phyloP scores from a whole-genome alignment of 352 stramenopile genomes.

The Phytopythium kandeliae region DNA sequence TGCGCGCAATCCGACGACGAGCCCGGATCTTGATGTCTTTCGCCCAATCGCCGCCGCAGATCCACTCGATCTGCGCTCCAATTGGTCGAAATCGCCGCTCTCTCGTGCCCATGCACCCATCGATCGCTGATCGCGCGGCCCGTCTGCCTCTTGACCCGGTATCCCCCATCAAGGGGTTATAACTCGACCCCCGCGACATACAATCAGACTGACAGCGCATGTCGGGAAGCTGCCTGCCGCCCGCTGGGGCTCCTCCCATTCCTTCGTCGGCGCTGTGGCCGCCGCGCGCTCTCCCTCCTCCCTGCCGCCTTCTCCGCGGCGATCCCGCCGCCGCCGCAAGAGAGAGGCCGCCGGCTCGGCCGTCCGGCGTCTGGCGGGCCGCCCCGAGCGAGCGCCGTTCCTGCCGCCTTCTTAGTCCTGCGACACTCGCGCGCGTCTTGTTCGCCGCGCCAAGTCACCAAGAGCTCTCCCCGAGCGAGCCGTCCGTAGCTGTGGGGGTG shows the following conservation, averaged over 20 bases:
- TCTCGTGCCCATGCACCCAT: too few species aligned
- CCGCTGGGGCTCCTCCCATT: background rate
- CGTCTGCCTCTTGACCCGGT: slow-evolving; percentile 1
- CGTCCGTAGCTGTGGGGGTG: too few species aligned
- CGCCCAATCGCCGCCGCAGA: slow-evolving; percentile 1
- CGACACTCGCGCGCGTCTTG: too few species aligned
- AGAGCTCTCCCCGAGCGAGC: too few species aligned
- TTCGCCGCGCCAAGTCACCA: too few species aligned
- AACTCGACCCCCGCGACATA: background rate
- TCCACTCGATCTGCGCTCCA: background rate
- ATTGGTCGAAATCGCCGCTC: slow-evolving; percentile 1
- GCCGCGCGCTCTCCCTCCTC: background rate
- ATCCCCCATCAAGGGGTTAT: background rate
- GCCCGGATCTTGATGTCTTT: background rate
- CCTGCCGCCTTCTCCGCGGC: background rate
- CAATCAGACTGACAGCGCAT: background rate
- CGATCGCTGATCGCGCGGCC: too few species aligned
- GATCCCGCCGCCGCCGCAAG: too few species aligned
- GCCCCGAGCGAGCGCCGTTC: background rate
- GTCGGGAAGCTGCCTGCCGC: background rate
- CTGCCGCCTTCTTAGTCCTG: slow-evolving; percentile 2
- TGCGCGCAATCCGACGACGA: slow-evolving; percentile 1
- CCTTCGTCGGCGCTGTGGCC: too few species aligned
- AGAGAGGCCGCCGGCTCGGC: too few species aligned
- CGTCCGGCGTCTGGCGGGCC: too few species aligned